phyloP scores from a whole-genome alignment of 2,329 filamentous ascomycete species.

The Tricladium varicosporioides region DNA sequence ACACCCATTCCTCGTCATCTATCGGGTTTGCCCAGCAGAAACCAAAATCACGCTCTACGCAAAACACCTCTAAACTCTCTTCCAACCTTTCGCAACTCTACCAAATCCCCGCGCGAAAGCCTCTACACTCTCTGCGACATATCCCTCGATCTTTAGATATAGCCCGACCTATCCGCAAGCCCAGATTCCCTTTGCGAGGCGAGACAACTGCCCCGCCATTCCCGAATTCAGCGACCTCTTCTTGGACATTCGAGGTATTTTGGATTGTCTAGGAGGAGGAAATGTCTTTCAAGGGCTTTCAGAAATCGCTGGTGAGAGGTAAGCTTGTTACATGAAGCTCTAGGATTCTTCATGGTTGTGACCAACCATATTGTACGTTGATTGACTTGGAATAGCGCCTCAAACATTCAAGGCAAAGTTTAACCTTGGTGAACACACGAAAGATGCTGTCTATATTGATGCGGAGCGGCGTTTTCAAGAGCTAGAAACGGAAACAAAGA shows the following conservation, averaged over 20 bases:
- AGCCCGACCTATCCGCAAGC: neutral
- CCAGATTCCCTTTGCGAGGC: neutral
- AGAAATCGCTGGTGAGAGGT: constrained; percentile 84
- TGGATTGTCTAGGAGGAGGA: constrained; percentile 18
- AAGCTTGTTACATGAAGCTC: constrained; percentile 37
- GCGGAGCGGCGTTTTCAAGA: constrained; percentile 92
- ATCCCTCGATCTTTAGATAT: neutral
- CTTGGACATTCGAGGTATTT: constrained; percentile 6
- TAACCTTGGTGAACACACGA: constrained; percentile 93
- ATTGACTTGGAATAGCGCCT: constrained; percentile 59
- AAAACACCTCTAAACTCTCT: constrained; percentile 1
- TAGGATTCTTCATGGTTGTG: constrained; percentile 2
- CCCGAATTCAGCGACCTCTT: neutral
- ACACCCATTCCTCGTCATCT: constrained; percentile 28
- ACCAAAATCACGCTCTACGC: constrained; percentile 13
- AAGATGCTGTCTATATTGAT: constrained; percentile 92
- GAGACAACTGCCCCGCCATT: constrained; percentile 10
- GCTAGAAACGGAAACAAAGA: constrained; percentile 93
- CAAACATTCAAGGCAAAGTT: constrained; percentile 90
- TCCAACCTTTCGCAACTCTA: neutral
- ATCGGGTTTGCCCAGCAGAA: neutral
- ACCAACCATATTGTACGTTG: constrained; percentile 16
- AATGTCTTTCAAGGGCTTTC: constrained; percentile 95
- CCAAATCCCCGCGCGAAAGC: neutral
- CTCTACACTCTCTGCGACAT: neutral